Conservation (phyloP, 2,329 filamentous ascomycete species). For the Ophiostoma sp. region DNA sequence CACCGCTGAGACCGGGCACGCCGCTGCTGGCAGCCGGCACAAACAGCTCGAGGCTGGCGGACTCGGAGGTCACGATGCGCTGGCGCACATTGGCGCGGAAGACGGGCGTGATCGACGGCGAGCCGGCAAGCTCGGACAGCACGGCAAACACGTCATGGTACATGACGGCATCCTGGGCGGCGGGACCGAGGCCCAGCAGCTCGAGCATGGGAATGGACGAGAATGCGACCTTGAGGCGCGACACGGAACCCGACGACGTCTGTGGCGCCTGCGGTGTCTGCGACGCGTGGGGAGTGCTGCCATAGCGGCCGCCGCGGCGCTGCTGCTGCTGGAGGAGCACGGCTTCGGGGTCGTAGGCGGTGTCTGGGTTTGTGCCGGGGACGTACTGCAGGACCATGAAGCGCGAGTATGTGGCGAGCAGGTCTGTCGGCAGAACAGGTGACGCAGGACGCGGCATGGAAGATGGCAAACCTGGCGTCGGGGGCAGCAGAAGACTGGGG, state of each 20-base stretch:
- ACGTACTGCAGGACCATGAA: constrained; percentile 33
- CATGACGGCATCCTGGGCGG: constrained; percentile 36
- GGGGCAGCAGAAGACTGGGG: not conserved
- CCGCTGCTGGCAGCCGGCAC: constrained; percentile 22
- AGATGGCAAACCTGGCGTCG: not conserved
- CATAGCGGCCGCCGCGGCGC: not conserved
- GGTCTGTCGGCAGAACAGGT: constrained; percentile 9
- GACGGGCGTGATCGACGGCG: constrained; percentile 40
- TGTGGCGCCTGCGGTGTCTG: constrained; percentile 24
- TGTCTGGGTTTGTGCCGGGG: constrained; percentile 21
- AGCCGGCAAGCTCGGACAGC: constrained; percentile 44
- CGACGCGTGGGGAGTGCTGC: not conserved
- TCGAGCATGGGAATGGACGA: constrained; percentile 39
- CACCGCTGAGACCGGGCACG: not conserved
- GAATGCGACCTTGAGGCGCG: constrained; percentile 41
- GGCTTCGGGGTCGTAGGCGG: not conserved
- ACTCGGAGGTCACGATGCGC: constrained; percentile 31
- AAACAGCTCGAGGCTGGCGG: constrained; percentile 25
- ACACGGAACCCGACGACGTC: constrained; percentile 19
- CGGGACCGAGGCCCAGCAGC: constrained; percentile 41
- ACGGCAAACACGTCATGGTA: constrained; percentile 52
- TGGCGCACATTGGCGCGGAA: constrained; percentile 44
- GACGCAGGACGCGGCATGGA: not conserved
- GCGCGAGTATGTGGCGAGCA: constrained; percentile 29
- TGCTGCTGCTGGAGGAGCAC: not conserved